Conservation (phyloP, 2,329 filamentous ascomycete genomes). For the Knoxdaviesia proteae region DNA sequence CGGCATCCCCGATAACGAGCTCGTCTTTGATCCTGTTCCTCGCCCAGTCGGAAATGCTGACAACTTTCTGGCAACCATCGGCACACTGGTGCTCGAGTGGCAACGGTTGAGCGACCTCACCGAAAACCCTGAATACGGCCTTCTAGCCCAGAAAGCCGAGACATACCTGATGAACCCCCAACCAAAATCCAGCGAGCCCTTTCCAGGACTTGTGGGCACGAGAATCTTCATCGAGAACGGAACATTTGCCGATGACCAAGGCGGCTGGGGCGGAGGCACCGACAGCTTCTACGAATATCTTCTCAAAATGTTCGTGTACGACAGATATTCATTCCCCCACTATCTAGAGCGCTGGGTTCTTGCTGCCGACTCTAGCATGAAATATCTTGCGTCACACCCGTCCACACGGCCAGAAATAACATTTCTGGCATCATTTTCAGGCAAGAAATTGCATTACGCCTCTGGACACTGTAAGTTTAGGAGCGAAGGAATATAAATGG, state of each 20-base stretch:
- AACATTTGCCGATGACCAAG: constrained; percentile 40
- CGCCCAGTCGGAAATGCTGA: constrained; percentile 25
- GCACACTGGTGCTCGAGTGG: constrained; percentile 71
- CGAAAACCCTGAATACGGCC: constrained; percentile 42
- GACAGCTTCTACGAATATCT: constrained; percentile 82
- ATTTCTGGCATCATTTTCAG: constrained; percentile 40
- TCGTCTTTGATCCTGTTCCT: constrained; percentile 35
- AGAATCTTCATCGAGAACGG: constrained; percentile 44
- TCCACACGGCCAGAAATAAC: constrained; percentile 46
- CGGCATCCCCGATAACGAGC: constrained; percentile 51
- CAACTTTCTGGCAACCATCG: constrained; percentile 58
- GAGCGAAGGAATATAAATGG: not conserved
- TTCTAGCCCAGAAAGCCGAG: constrained; percentile 46
- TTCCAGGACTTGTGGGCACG: constrained; percentile 55
- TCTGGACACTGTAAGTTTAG: constrained; percentile 27
- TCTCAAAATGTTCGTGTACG: constrained; percentile 79
- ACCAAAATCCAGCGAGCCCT: constrained; percentile 42
- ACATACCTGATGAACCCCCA: constrained; percentile 46
- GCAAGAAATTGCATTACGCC: constrained; percentile 18
- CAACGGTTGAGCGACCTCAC: constrained; percentile 58
- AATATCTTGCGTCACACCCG: constrained; percentile 49
- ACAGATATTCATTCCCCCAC: constrained; percentile 35
- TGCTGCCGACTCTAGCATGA: constrained; percentile 57
- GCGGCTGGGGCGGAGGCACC: constrained; percentile 58
- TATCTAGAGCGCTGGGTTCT: constrained; percentile 58